Base-by-base conservation (phyloP, 2,329 filamentous ascomycete genomes). In the Helotiales sp. region DNA sequence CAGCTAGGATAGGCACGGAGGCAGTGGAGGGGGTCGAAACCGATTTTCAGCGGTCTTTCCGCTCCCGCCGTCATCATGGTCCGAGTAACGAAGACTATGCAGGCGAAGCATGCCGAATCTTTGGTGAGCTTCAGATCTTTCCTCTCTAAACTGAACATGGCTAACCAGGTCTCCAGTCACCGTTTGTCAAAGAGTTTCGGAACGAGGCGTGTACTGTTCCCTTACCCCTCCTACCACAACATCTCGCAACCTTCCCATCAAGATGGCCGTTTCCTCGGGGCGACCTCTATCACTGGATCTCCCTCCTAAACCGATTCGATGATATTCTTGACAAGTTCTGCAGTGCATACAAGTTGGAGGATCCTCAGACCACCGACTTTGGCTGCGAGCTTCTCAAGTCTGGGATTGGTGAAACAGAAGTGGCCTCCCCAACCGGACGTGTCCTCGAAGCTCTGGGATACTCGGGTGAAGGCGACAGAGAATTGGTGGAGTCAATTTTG, bases 231-330 rank as follows among this genome's bases (percentile, higher is more conserved):
- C 85, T 99, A 72, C 92, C 93, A 73, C 82, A 87, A 74, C 87
- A 91, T 72, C 90, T 99, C 71, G 85, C 86, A 74, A 87, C 86
- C 64, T 98, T 98, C 78, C 93, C 95, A 66, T 89, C 90, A 71
- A 85, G 90, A 85, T 99, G 96, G 96, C 93, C 94, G 1, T 97
- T 98, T 76, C 95, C 95, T 45, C 89, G 95, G 78, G 96, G 96
- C 68, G 96, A 99, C 78, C 84, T 98, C 32, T 98, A 98, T 78
- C 95, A 99, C 83, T 99, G 96, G 96, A 97, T 99, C 72, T 90
- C 92, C 30, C 86, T 97, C 26, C 82, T 99, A 68, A 97, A 99
- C 79, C 90, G 93, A 66, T 98, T 99, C 79, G 96, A 99, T 80
- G 88, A 87, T 75, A 89, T 98, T 71, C 83, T 99, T 47, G 93